These are phyloP conservation scores for Tremella mesenterica DNA, from an alignment of 768 basidiomycete genomes.

Conservation along the genomic window DNA sequence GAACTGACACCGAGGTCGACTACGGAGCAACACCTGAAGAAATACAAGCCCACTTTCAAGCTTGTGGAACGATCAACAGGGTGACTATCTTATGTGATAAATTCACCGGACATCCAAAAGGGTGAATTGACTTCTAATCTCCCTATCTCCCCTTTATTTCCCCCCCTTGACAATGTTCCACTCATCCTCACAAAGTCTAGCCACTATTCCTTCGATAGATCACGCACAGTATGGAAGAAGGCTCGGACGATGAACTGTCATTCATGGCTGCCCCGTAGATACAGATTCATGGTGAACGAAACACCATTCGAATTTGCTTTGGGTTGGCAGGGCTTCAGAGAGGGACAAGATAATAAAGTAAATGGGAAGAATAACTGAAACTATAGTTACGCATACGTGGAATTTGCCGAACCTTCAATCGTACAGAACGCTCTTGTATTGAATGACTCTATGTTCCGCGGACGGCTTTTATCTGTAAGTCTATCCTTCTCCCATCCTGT, in stretches of 20 bases:
- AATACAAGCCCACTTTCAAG: slow-evolving; percentile 92
- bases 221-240: too few relatives aligned
- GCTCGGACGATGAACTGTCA: too few relatives aligned
- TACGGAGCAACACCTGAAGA: slow-evolving; percentile 96
- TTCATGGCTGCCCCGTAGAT: too few relatives aligned
- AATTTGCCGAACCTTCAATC: slow-evolving; percentile 87
- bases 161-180: too few relatives aligned
- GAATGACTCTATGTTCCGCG: slow-evolving; percentile 93
- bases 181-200: too few relatives aligned
- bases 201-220: too few relatives aligned
- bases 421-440: slow-evolving; percentile 84
- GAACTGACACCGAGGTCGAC: slow-evolving; percentile 62
- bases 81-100: slow-evolving; percentile 99
- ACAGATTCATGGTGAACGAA: too few relatives aligned
- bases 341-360: neutral
- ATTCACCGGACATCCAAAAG: slow-evolving; percentile 98
- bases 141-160: slow-evolving; percentile 3
- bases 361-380: neutral
- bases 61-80: slow-evolving; percentile 95
- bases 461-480: slow-evolving; percentile 79
- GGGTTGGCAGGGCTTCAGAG: too few relatives aligned
- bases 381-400: slow-evolving; percentile 88
- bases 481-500: too few relatives aligned
- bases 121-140: slow-evolving; percentile 51
- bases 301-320: too few relatives aligned